phyloP scores from a whole-genome alignment of 2,329 filamentous ascomycete species.

The Graphilbum sp. region DNA sequence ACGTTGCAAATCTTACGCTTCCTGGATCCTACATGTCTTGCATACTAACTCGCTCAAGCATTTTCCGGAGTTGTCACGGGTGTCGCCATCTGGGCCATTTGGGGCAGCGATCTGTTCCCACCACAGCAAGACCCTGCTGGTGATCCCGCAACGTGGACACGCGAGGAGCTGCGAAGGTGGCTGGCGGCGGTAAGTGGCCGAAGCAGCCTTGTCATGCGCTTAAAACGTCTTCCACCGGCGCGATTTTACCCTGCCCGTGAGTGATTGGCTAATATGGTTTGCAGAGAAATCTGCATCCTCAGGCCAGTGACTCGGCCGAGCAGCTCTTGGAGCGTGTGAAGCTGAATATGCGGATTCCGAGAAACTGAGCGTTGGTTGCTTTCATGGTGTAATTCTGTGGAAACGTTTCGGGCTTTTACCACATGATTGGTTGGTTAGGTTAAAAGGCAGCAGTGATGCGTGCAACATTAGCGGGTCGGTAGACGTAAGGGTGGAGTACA shows the following conservation, averaged over 20 bases:
- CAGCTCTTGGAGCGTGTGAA: constrained; percentile 28
- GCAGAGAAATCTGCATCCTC: constrained; percentile 30
- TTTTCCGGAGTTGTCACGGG: constrained; percentile 73
- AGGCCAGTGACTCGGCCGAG: constrained; percentile 25
- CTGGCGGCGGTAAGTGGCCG: constrained; percentile 50
- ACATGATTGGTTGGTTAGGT: no score
- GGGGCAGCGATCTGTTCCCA: constrained; percentile 75
- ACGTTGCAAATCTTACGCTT: not conserved
- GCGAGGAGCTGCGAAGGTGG: constrained; percentile 67
- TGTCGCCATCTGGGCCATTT: constrained; percentile 70
- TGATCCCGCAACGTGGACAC: constrained; percentile 55
- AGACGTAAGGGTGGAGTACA: no score
- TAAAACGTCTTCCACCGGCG: no score
- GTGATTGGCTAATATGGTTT: not conserved
- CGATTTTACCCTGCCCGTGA: no score
- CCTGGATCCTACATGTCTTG: no score
- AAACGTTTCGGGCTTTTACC: no score
- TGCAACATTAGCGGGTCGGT: no score
- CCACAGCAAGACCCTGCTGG: constrained; percentile 59
- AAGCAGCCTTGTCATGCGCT: no score
- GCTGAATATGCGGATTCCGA: constrained; percentile 28
- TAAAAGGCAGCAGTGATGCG: no score
- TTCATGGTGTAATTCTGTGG: no score
- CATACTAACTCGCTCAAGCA: constrained; percentile 26
- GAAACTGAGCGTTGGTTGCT: constrained; percentile 10